A percentile compares a stretch with the other conserved stretches of the same genome.
Conservation (phyloP, 1,284 basidiomycete genomes). For the Wallemia hederae region DNA sequence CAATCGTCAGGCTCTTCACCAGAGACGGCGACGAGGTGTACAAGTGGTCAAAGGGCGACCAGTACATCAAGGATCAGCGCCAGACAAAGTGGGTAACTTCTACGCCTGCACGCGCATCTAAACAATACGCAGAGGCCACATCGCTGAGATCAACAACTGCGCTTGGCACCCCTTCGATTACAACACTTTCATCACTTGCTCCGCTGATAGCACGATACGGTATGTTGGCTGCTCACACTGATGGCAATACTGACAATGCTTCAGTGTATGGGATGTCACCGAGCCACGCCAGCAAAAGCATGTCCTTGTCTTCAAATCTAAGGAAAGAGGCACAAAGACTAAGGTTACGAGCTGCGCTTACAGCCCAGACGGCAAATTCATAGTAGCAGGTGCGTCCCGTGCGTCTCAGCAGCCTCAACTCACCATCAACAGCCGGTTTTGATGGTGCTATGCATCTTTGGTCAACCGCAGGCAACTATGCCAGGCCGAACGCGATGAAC, state of each 20-base stretch:
- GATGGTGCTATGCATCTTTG: conserved; percentile 83
- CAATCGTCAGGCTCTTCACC: conserved; percentile 62
- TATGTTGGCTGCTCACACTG: conserved; percentile 14
- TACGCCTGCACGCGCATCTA: not conserved
- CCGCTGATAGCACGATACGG: conserved; percentile 83
- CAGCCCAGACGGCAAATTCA: conserved; percentile 51
- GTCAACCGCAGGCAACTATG: conserved; percentile 71
- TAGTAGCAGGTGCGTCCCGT: conserved; percentile 41
- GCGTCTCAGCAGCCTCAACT: not conserved
- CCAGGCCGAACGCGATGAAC: conserved; percentile 52
- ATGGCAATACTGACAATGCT: conserved; percentile 1
- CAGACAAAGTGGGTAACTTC: conserved; percentile 42
- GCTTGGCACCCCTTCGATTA: conserved; percentile 67
- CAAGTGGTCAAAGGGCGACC: conserved; percentile 78
- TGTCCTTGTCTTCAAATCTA: conserved; percentile 85
- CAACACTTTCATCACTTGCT: conserved; percentile 61
- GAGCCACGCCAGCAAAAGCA: conserved; percentile 66
- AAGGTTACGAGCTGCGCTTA: conserved; percentile 67
- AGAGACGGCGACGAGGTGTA: conserved; percentile 68
- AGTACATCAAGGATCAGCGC: conserved; percentile 94
- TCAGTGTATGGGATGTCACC: conserved; percentile 73
- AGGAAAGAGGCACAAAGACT: conserved; percentile 77
- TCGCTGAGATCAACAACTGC: conserved; percentile 65
- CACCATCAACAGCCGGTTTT: conserved; percentile 30
- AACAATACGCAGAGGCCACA: conserved; percentile 42